These are phyloP conservation scores for Polysphondylium violaceum DNA, from an alignment of 78 protist genomes.

Conservation along the genomic window DNA sequence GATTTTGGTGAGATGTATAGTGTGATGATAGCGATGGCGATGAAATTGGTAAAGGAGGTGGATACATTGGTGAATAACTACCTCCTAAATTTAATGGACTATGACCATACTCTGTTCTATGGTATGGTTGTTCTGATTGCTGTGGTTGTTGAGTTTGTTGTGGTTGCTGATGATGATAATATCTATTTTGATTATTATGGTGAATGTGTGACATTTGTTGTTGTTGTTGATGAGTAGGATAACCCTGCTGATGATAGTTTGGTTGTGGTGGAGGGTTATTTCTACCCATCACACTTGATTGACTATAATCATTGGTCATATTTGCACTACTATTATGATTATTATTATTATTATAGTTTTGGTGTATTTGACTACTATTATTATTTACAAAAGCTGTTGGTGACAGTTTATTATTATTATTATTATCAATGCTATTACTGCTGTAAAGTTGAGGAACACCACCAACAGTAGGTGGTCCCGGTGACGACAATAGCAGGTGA, in stretches of 20 bases:
- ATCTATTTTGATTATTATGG: neutral
- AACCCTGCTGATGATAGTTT: no score
- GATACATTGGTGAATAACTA: neutral
- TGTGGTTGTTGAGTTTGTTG: neutral
- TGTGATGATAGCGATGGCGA: neutral
- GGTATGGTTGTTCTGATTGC: neutral
- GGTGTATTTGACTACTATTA: slow-evolving; percentile 7
- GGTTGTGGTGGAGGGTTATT: no score
- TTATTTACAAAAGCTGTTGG: no score
- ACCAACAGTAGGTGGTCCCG: no score
- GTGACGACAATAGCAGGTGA: no score
- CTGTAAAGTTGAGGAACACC: no score
- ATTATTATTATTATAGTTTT: no score
- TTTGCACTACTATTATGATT: no score
- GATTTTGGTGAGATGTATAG: neutral
- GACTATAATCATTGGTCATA: no score
- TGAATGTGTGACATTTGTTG: neutral
- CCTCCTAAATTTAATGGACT: neutral
- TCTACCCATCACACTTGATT: no score
- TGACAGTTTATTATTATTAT: slow-evolving; percentile 9
- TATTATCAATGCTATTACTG: neutral
- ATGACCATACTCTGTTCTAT: neutral
- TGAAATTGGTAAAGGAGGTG: neutral
- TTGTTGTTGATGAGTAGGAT: neutral
- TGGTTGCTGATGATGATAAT: neutral